Base-by-base conservation (phyloP, 2,329 filamentous ascomycete species). In the Chaetomium sp. region DNA sequence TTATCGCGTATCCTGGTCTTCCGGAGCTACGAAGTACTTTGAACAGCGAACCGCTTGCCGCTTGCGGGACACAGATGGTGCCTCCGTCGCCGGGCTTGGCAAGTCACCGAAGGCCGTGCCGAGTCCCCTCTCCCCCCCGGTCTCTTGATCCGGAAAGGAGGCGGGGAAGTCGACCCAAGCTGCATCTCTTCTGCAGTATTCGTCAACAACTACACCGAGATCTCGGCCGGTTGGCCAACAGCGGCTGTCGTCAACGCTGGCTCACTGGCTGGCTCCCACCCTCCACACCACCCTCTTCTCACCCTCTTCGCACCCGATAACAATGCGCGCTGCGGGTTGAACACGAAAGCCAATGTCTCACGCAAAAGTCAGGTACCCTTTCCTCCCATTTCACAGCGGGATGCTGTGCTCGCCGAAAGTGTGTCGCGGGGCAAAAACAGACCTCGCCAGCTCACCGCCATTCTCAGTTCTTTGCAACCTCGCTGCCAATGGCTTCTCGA, bases 281-380 rank as follows among this genome's bases (percentile, higher is more conserved):
- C 25, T 53, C 50, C 25, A 31, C 50, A 53, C 50, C 50, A 53
- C 13, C 50, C 50, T 53, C 50, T 53, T 19, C 16, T 31, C 21
- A n/a, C 8, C 21, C 47, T 29, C 27, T 29, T 29, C 25, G 21
- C 49, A 13, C 21, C 25, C 10, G 19, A 19, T 51, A 9, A 51
- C 25, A 27, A 12, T 16, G 50, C 50, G n/a, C 25, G 50, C 6
- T 31, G 50, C 50, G 27, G 12, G 25, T 53, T 53, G 50, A 31
- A 53, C 50, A 53, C 50, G 50, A 53, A 31, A 13, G 50, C 25
- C 50, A 53, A 53, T 53, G 50, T 53, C 50, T 53, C 50, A 25
- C 12, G 23, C 25, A 16, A 31, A 53, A 31, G 7, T 19, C 45
- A 47, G 45, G 38, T n/a, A 51, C 25, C 25, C 19, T 27, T n/a